Percentiles rank a stretch among this genome's conserved stretches.
These are phyloP conservation scores for Cladorrhinum sp. DNA, from an alignment of 2,329 filamentous ascomycete genomes.

Conservation along the genomic window DNA sequence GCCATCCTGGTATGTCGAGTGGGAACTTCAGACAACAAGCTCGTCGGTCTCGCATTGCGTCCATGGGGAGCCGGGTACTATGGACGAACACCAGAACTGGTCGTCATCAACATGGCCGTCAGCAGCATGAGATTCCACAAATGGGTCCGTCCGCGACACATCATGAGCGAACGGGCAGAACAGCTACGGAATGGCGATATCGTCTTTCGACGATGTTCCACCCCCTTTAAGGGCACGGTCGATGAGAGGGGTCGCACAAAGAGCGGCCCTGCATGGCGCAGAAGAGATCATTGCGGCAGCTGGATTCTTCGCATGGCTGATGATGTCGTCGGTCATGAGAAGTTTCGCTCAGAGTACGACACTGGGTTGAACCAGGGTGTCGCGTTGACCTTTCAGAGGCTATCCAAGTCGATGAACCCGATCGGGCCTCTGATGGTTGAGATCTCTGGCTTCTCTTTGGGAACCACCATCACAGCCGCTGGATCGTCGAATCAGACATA, in stretches of 20 bases:
- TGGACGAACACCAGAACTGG: neutral
- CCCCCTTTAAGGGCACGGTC: neutral
- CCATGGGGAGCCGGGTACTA: neutral
- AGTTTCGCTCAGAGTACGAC: neutral
- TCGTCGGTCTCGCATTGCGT: neutral
- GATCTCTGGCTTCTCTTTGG: neutral
- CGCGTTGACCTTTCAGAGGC: neutral
- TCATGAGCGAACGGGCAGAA: neutral
- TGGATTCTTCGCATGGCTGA: neutral
- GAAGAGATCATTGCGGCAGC: neutral
- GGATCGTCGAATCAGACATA: neutral
- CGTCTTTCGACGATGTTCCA: neutral
- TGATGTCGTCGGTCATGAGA: neutral
- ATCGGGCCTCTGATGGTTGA: neutral
- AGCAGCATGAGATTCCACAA: neutral
- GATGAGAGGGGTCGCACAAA: neutral
- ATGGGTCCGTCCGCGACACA: neutral
- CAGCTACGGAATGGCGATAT: slow-evolving; percentile 3
- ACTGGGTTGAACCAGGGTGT: neutral
- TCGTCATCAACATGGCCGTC: neutral
- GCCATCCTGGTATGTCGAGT: neutral
- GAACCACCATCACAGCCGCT: neutral
- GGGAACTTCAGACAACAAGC: neutral
- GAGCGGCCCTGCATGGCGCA: neutral
- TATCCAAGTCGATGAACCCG: neutral